A percentile compares a stretch with the other conserved stretches of the same genome.
Conservation (phyloP, 768 basidiomycete genomes). For the Rickenella mellea region DNA sequence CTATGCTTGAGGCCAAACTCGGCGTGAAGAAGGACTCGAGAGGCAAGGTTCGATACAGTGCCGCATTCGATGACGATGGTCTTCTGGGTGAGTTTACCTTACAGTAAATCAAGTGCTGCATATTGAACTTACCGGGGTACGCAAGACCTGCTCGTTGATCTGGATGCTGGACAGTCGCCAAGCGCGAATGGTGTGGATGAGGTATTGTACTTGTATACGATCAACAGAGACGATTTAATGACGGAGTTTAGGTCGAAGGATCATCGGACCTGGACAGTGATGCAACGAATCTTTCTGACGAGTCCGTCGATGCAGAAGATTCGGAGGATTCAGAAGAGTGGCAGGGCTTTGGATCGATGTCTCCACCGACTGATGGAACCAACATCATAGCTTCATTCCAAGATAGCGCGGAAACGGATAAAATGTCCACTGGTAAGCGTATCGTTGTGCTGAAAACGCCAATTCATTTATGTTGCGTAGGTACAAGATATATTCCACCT, state of each 20-base stretch:
- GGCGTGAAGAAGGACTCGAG: slow-evolving; percentile 38
- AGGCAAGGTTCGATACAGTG: slow-evolving; percentile 30
- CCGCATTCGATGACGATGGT: slow-evolving; percentile 57
- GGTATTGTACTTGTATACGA: neutral
- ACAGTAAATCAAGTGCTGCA: neutral
- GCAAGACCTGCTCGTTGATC: slow-evolving; percentile 13
- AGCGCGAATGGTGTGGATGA: slow-evolving; percentile 4
- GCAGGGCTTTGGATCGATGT: slow-evolving; percentile 1
- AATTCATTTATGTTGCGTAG: slow-evolving; percentile 14
- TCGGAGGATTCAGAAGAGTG: slow-evolving; percentile 2
- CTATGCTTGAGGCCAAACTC: slow-evolving; percentile 71
- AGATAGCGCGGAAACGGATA: slow-evolving; percentile 8
- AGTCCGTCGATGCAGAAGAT: slow-evolving; percentile 4
- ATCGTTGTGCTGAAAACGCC: neutral
- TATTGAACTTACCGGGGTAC: slow-evolving; percentile 8
- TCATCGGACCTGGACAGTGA: slow-evolving; percentile 1
- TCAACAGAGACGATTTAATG: no score
- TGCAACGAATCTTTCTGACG: slow-evolving; percentile 15
- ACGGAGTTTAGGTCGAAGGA: slow-evolving; percentile 3
- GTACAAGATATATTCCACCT: slow-evolving; percentile 69
- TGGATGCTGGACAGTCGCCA: slow-evolving; percentile 17
- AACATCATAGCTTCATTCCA: slow-evolving; percentile 4
- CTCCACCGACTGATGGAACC: slow-evolving; percentile 2
- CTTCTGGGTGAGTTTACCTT: slow-evolving; percentile 55
- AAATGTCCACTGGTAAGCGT: slow-evolving; percentile 5